A percentile compares a stretch with the other conserved stretches of the same genome.
phyloP scores from a whole-genome alignment of 495 filamentous ascomycete genomes.

The Halenospora varia region DNA sequence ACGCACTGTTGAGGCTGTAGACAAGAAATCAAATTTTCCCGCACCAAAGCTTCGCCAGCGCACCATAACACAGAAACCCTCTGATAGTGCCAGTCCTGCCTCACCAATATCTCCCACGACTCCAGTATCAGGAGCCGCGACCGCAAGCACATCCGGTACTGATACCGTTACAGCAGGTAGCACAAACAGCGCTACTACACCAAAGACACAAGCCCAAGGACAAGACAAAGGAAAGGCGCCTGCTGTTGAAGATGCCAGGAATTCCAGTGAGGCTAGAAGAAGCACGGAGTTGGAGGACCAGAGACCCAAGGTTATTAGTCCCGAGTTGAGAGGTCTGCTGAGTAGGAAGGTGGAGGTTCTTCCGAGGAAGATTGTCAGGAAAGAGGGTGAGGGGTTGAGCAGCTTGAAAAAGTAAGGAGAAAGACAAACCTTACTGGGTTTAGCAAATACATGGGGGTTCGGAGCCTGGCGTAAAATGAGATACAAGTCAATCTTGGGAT shows the following conservation, averaged over 20 bases:
- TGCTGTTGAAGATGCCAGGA: neutral
- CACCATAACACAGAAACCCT: neutral
- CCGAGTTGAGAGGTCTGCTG: slow-evolving; percentile 73
- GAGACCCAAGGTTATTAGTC: slow-evolving; percentile 67
- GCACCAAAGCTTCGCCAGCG: slow-evolving; percentile 54
- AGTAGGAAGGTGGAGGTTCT: slow-evolving; percentile 65
- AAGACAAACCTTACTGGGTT: no score
- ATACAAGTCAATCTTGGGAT: no score
- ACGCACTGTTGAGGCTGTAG: slow-evolving; percentile 78
- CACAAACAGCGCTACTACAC: slow-evolving; percentile 6
- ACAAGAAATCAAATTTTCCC: slow-evolving; percentile 80
- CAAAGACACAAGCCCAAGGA: slow-evolving; percentile 13
- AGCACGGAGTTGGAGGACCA: slow-evolving; percentile 25
- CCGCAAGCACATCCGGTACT: slow-evolving; percentile 12
- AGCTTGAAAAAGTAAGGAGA: slow-evolving; percentile 14
- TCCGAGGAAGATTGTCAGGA: slow-evolving; percentile 47
- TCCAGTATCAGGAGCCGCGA: neutral
- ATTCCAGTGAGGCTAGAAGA: slow-evolving; percentile 24
- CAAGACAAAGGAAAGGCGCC: slow-evolving; percentile 24
- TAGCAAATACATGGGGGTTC: neutral
- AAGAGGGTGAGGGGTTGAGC: slow-evolving; percentile 33
- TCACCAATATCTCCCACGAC: slow-evolving; percentile 1
- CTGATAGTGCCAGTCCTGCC: neutral
- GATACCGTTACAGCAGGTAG: slow-evolving; percentile 15
- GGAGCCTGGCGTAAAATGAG: neutral